Conservation (phyloP, 1,284 basidiomycete genomes). For the Rhodotorula mucilaginosa region DNA sequence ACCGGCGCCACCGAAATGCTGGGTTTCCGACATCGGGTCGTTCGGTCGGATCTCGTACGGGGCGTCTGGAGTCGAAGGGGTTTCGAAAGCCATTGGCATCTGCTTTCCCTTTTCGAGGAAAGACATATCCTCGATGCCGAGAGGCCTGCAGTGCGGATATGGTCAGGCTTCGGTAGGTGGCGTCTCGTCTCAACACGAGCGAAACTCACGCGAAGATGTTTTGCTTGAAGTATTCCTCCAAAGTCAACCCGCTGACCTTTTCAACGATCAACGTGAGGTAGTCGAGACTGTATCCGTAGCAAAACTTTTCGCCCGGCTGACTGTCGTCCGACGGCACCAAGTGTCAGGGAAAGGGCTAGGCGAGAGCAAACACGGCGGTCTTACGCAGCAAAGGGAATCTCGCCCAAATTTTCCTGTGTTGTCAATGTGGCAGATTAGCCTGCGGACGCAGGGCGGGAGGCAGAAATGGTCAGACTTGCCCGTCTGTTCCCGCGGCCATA, state of each 20-base stretch:
- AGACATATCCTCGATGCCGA: constrained; percentile 30
- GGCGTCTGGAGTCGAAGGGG: not conserved
- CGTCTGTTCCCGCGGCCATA: not conserved
- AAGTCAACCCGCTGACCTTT: constrained; percentile 11
- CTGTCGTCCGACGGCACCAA: not conserved
- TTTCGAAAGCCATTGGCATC: constrained; percentile 8
- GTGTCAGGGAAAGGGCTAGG: too few species aligned
- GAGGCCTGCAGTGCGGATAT: constrained; percentile 17
- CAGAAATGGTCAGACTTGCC: not conserved
- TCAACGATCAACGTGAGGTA: constrained; percentile 25
- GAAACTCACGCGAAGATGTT: constrained; percentile 24
- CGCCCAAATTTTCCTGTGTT: not conserved
- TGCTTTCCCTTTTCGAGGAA: constrained; percentile 3
- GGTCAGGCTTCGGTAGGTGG: not conserved
- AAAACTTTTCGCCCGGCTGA: constrained; percentile 7
- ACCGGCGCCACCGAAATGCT: constrained; percentile 27
- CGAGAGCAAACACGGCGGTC: not conserved
- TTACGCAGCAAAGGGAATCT: not conserved
- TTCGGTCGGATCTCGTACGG: not conserved
- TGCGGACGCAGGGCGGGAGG: not conserved
- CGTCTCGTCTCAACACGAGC: not conserved
- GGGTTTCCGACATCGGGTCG: not conserved
- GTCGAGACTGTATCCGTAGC: constrained; percentile 27
- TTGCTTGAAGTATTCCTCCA: constrained; percentile 21
- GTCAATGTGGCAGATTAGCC: not conserved